phyloP scores from a whole-genome alignment of 2,329 filamentous ascomycete genomes.

The Xylariaceae sp. region DNA sequence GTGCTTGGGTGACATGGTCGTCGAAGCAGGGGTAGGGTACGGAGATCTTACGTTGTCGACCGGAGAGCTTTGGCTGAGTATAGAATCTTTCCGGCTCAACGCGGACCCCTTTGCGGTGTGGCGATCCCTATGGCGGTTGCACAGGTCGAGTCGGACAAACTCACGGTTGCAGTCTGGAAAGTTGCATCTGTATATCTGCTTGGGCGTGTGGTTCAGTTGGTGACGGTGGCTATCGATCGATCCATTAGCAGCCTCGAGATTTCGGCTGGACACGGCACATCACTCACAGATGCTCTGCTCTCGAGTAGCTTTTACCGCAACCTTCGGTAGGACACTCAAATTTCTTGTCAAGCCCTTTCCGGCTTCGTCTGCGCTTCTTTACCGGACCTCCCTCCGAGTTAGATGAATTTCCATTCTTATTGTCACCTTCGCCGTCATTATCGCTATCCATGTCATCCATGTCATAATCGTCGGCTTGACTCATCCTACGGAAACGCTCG shows the following conservation, averaged over 20 bases:
- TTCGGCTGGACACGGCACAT: neutral
- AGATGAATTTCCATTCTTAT: conserved; percentile 55
- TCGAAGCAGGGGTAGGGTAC: conserved; percentile 50
- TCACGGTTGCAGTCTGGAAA: conserved; percentile 88
- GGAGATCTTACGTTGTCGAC: conserved; percentile 49
- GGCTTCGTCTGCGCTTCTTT: conserved; percentile 71
- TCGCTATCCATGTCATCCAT: conserved; percentile 49
- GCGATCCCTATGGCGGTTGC: conserved; percentile 82
- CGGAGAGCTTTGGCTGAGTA: conserved; percentile 60
- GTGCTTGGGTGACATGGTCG: conserved; percentile 56
- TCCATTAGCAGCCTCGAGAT: conserved; percentile 23
- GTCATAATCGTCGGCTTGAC: conserved; percentile 45
- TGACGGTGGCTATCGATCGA: conserved; percentile 71
- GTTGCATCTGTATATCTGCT: conserved; percentile 93
- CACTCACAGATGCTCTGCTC: conserved; percentile 87
- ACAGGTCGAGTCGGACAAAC: conserved; percentile 93
- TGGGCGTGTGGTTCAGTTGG: conserved; percentile 94
- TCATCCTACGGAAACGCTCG: conserved; percentile 51
- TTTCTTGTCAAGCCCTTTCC: conserved; percentile 80
- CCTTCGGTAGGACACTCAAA: conserved; percentile 85
- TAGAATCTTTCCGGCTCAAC: conserved; percentile 74
- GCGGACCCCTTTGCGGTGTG: conserved; percentile 82
- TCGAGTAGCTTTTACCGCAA: conserved; percentile 95
- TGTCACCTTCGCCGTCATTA: conserved; percentile 48
- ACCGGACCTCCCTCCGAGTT: conserved; percentile 61